phyloP scores from a whole-genome alignment of 2,329 filamentous ascomycete species.

The Penicillium decumbens region DNA sequence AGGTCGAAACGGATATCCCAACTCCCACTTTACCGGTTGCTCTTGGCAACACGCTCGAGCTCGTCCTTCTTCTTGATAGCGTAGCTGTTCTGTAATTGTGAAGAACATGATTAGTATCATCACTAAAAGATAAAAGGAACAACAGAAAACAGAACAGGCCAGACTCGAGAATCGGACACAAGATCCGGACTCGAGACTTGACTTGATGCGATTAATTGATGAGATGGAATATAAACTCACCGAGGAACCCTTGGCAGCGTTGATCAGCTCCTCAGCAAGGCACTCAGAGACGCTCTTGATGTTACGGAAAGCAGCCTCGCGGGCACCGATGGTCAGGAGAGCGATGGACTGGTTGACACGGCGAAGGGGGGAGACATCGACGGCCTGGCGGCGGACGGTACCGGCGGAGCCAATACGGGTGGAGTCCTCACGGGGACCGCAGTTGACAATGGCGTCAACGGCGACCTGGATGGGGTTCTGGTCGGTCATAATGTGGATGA shows the following conservation, averaged over 20 bases:
- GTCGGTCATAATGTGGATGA: constrained; percentile 99
- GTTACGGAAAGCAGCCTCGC: constrained; percentile 92
- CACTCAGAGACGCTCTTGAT: constrained; percentile 97
- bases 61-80: constrained; percentile 99
- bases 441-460: constrained; percentile 99
- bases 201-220: not conserved
- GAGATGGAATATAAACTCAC: not conserved
- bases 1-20: constrained; percentile 40
- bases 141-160: not conserved
- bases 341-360: constrained; percentile 99
- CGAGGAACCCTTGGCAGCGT: constrained; percentile 99
- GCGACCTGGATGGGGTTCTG: constrained; percentile 99
- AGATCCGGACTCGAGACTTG: not conserved
- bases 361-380: constrained; percentile 99
- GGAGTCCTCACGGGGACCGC: constrained; percentile 98
- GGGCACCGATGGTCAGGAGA: constrained; percentile 97
- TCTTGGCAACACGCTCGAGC: constrained; percentile 99
- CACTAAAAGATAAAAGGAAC: not conserved
- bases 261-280: constrained; percentile 99
- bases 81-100: constrained; percentile 69
- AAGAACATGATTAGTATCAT: not conserved
- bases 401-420: constrained; percentile 99
- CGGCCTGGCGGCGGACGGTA: constrained; percentile 99
- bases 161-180: not conserved
- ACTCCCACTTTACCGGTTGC: constrained; percentile 83